Base-by-base conservation (phyloP, 257 asterid genomes). In the Rubia yunnanensis region DNA sequence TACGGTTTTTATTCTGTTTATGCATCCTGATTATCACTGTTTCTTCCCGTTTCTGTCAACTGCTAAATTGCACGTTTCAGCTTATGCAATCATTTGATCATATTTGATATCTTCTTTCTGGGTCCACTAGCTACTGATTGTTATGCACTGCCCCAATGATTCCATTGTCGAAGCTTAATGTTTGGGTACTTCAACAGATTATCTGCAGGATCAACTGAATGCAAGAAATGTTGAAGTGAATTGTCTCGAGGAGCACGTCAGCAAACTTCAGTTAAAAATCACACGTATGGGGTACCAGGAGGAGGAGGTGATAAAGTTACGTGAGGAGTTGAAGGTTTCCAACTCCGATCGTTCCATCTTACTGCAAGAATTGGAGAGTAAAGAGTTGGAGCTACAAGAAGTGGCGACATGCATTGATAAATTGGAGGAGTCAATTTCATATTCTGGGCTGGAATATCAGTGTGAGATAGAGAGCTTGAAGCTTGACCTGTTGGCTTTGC, bases 141-240 rank as follows among this genome's bases (percentile, higher is more conserved):
- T 41, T 46, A 35, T 69, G 66, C 55, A 26, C 64, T 69, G 60
- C 41, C 24, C 56, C 28, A 24, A 50, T 20, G 39, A 53, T 48
- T 49, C 53, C 5, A 61, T 58, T 69, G 10, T 36, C 34, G 15
- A 48, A 59, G 62, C 74, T 74, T 67, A 73, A 41, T 53, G 72
- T 67, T 67, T 50, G 70, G 52, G 68, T 65, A 52, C 44, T 67
- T 72, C 71, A 70, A 50, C 81, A 92, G 98, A 92, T 83, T 92
- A 85, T 77, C 83, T 92, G 85, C 97, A 86, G 88, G 98, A 89
- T 81, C 96, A 89, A 73, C 81, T 92, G 48, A 77, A 81, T 73
- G 72, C 67, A 72, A 89, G 84, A 76, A 83, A 82, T 82, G 76
- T 71, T 7, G 84, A 82, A 72, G 78, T 76, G 35, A 73, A 76